phyloP scores from a whole-genome alignment of 257 asterid species.

The Petrea volubilis region DNA sequence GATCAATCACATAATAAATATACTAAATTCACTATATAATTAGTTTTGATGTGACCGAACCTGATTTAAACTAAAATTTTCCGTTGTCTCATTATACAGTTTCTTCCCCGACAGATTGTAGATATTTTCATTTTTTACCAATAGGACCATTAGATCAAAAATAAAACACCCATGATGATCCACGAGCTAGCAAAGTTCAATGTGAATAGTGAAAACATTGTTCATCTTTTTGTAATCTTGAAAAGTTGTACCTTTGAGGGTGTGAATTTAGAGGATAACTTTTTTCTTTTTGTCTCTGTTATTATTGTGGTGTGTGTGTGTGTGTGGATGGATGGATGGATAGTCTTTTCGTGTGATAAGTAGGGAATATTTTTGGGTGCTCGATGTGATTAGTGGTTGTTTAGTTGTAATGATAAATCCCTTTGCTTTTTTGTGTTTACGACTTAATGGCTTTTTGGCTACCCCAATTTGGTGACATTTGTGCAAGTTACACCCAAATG shows the following conservation, averaged over 20 bases:
- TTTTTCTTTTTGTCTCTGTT: conserved; percentile 11
- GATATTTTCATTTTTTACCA: neutral
- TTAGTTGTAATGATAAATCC: conserved; percentile 24
- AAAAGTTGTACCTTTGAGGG: neutral
- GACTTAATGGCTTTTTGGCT: neutral
- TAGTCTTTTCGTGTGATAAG: conserved; percentile 21
- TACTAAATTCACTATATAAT: no score
- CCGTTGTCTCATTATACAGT: no score
- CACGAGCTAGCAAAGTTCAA: neutral
- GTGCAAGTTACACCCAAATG: conserved; percentile 17
- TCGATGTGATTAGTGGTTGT: conserved; percentile 53
- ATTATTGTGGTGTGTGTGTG: no score
- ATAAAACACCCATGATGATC: neutral
- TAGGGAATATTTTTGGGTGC: conserved; percentile 47
- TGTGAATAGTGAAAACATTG: neutral
- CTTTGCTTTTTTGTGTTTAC: conserved; percentile 16
- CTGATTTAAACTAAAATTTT: no score
- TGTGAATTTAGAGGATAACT: conserved; percentile 1
- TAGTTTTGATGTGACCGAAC: no score
- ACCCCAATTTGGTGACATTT: conserved; percentile 17
- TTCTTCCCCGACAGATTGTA: neutral
- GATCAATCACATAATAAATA: no score
- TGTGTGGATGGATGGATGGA: no score
- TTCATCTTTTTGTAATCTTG: neutral
- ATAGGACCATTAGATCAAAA: neutral